Evolutionary conservation across 306 rosid genomes (phyloP).

Genomic region (Cucurbita moschata): DNA sequence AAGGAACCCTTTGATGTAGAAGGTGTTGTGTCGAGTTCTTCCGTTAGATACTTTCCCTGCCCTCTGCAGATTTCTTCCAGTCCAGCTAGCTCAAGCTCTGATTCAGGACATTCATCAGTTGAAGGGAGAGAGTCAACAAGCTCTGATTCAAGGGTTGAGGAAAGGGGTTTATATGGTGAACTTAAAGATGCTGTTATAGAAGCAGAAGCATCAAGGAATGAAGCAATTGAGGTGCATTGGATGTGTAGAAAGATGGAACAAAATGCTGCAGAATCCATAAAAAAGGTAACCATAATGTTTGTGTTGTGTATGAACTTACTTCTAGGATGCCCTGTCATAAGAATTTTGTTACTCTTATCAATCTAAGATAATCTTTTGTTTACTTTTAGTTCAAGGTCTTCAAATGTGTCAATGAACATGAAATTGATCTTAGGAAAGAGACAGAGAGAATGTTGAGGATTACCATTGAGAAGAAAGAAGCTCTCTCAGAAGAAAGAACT

Average conservation of each 20-base stretch:
- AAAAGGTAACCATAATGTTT: slow-evolving; percentile 31
- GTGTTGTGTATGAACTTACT: not conserved
- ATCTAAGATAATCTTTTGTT: not conserved
- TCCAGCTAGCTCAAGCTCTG: slow-evolving; percentile 16
- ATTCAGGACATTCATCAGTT: slow-evolving; percentile 23
- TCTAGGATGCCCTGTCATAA: not conserved
- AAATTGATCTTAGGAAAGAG: slow-evolving; percentile 41
- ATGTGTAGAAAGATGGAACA: slow-evolving; percentile 39
- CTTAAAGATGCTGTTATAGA: slow-evolving; percentile 33
- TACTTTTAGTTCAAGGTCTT: slow-evolving; percentile 35
- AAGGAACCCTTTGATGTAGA: slow-evolving; percentile 19
- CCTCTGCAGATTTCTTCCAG: slow-evolving; percentile 1
- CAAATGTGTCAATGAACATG: slow-evolving; percentile 33
- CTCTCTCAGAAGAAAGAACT: slow-evolving; percentile 35
- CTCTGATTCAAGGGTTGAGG: slow-evolving; percentile 29
- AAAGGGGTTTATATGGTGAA: slow-evolving; percentile 23
- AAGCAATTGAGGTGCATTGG: slow-evolving; percentile 21
- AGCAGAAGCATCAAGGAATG: slow-evolving; percentile 30
- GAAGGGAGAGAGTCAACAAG: slow-evolving; percentile 12
- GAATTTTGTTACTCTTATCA: not conserved
- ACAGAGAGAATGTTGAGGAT: slow-evolving; percentile 38
- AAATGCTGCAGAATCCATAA: slow-evolving; percentile 41
- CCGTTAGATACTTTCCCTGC: slow-evolving; percentile 1
- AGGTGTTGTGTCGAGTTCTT: slow-evolving; percentile 1
- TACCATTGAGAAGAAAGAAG: slow-evolving; percentile 38